These are phyloP conservation scores for Rosa hybrid DNA, from an alignment of 331 rosid species.

Conservation along the genomic window DNA sequence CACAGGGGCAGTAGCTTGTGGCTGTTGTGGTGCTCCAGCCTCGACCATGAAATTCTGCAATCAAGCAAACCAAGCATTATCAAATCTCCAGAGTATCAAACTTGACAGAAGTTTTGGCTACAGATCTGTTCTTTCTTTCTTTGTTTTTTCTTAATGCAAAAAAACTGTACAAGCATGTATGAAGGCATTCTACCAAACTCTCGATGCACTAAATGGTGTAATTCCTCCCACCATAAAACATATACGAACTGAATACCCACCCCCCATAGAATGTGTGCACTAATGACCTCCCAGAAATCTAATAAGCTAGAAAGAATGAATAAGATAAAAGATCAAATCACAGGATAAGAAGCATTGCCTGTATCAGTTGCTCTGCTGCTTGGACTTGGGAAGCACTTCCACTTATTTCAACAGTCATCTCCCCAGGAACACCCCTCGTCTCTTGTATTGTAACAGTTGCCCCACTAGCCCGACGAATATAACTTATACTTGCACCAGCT, in stretches of 20 bases:
- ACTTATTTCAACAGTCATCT: conserved; percentile 98
- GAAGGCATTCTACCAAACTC: neutral
- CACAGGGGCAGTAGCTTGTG: conserved; percentile 54
- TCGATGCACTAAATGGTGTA: neutral
- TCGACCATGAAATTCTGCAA: conserved; percentile 96
- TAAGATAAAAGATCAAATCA: conserved; percentile 6
- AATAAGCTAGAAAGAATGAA: neutral
- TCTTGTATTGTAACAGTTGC: conserved; percentile 95
- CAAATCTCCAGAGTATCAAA: neutral
- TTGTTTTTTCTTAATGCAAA: too few species aligned
- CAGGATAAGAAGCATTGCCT: conserved; percentile 48
- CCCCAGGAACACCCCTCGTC: conserved; percentile 95
- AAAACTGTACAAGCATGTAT: neutral
- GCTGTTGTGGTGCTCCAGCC: conserved; percentile 63
- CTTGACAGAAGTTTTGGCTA: neutral
- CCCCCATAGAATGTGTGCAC: neutral
- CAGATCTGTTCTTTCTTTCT: neutral
- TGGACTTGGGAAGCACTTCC: conserved; percentile 95
- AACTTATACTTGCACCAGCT: conserved; percentile 92
- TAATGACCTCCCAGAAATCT: neutral
- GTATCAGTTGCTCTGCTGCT: conserved; percentile 95
- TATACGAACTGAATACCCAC: neutral
- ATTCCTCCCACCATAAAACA: neutral
- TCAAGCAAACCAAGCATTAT: conserved; percentile 8
- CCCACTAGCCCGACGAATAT: conserved; percentile 94